These are phyloP conservation scores for Trichosporon ovoides DNA, from an alignment of 1,284 basidiomycete genomes.

Conservation along the genomic window DNA sequence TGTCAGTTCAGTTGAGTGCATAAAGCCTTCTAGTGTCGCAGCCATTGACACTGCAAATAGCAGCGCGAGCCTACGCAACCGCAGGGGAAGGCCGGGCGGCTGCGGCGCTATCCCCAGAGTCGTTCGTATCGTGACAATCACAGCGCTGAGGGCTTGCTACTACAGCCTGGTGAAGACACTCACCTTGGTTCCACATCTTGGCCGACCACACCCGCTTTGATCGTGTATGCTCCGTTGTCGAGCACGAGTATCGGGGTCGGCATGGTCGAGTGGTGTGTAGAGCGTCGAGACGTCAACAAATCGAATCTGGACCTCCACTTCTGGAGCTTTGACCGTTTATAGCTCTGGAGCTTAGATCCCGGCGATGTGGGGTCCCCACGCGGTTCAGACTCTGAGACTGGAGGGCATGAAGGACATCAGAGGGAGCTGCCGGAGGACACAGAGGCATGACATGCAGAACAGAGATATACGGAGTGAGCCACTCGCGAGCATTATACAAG, in stretches of 20 bases:
- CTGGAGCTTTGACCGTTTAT: background rate
- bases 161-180: conserved; percentile 1
- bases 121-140: too few species aligned
- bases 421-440: too few species aligned
- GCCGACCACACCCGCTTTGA: conserved; percentile 64
- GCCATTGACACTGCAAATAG: too few species aligned
- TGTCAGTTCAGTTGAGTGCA: conserved; percentile 5
- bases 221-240: conserved; percentile 76
- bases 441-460: too few species aligned
- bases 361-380: too few species aligned
- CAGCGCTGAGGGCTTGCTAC: too few species aligned
- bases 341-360: background rate
- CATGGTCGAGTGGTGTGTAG: conserved; percentile 7
- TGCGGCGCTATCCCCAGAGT: too few species aligned
- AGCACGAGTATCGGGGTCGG: conserved; percentile 58
- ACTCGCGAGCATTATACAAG: background rate
- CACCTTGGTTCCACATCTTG: conserved; percentile 42
- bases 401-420: too few species aligned
- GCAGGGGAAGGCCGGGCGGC: background rate
- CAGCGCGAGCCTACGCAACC: background rate
- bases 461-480: too few species aligned
- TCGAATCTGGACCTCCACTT: background rate
- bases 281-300: background rate
- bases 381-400: too few species aligned
- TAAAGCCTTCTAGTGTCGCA: background rate